Percentiles rank a stretch among this genome's conserved stretches.
These are phyloP conservation scores for Alternaria brassicae DNA, from an alignment of 2,329 filamentous ascomycete genomes.

Conservation along the genomic window DNA sequence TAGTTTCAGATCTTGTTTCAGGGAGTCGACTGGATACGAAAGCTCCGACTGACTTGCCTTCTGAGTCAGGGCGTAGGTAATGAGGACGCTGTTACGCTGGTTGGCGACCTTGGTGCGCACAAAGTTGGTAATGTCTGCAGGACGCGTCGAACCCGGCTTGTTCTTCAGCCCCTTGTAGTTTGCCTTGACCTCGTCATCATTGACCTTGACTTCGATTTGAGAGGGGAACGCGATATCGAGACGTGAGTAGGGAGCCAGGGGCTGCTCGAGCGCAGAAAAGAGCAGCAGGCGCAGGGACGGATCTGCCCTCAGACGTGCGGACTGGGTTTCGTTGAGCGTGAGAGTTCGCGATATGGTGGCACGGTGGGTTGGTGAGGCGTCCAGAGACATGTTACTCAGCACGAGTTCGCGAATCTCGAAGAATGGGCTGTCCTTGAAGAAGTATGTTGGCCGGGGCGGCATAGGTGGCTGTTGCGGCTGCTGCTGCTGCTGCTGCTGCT, in stretches of 20 bases:
- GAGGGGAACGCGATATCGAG: slow-evolving; percentile 86
- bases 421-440: slow-evolving; percentile 83
- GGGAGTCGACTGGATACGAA: slow-evolving; percentile 25
- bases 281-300: slow-evolving; percentile 76
- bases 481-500: slow-evolving; percentile 25
- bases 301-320: slow-evolving; percentile 66
- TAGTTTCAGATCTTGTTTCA: slow-evolving; percentile 16
- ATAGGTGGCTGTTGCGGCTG: slow-evolving; percentile 24
- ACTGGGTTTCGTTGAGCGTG: slow-evolving; percentile 60
- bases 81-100: slow-evolving; percentile 78
- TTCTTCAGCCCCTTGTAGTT: slow-evolving; percentile 96
- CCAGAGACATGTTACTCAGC: slow-evolving; percentile 70
- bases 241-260: slow-evolving; percentile 37
- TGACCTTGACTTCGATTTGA: slow-evolving; percentile 91
- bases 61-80: slow-evolving; percentile 90
- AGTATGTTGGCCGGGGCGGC: slow-evolving; percentile 47
- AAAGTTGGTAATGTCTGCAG: slow-evolving; percentile 84
- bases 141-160: slow-evolving; percentile 91
- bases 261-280: slow-evolving; percentile 74
- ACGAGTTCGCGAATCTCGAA: slow-evolving; percentile 74
- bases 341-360: slow-evolving; percentile 67
- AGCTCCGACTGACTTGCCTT: slow-evolving; percentile 67
- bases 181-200: slow-evolving; percentile 85
- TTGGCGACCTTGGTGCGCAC: slow-evolving; percentile 71
- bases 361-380: slow-evolving; percentile 68